Base-by-base conservation (phyloP, 257 asterid species). In the Nicotiana attenuata region DNA sequence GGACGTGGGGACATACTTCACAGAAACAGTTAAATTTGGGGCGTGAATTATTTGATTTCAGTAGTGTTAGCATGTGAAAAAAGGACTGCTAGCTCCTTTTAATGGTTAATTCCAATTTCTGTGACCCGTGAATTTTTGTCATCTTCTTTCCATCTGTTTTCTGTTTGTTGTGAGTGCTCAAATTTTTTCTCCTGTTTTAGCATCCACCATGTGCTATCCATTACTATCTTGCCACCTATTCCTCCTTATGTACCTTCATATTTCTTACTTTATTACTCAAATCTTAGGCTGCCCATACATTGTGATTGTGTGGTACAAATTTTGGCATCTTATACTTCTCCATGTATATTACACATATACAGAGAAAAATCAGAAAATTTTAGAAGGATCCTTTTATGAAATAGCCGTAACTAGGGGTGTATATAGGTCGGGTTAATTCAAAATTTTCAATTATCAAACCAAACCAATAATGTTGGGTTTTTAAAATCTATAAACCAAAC, bases 121-220 rank as follows among this genome's bases (percentile, higher is more conserved):
- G 84, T 22, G 63, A 88, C 98, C 98, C 97, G 98, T 93, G 98
- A 93, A 50, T 24, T 84, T 85, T 82, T 89, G 97, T 90, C 97
- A 85, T 86, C 89, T 88, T 91, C 89, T 84, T 77, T 84, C 82
- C 88, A 85, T 77, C 84, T 26, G 82, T 83, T 86, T 82, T 26
- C 84, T 56, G 9, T 80, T 83, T 87, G 29, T 80, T 59, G 26
- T 24, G 2, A 75, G 79, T 24, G 45, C 41, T 83, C 47, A 28
- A 17, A 20, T 26, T 81, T 6, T 80, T 68, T 76, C 78, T 69
- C 76, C 85, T 52, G 17, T 63, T 82, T 82, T 26, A 50, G 81
- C 28, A 13, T 82, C 59, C 84, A 13, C 19, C 87, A 87, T 84
- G 89, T 88, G 89, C 84, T 80, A 31, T 47, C 81, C 89, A 88